Evolutionary conservation across 225 moss, liverwort and hornwort genomes (phyloP).

Genomic region (Sphagnum tenellum): DNA sequence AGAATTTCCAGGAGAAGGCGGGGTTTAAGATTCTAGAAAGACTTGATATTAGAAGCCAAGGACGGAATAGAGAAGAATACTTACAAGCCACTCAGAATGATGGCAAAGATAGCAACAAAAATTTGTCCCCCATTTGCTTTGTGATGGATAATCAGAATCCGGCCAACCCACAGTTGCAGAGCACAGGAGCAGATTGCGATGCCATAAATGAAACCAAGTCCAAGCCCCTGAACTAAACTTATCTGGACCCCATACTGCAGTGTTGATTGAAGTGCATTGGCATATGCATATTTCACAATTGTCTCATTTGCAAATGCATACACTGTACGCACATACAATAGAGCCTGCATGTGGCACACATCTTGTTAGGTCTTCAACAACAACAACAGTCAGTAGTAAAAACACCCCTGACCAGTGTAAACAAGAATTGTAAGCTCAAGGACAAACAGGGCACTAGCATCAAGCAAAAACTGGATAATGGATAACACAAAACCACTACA

Average conservation of each 20-base stretch:
- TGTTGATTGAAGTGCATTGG: conserved; percentile 72
- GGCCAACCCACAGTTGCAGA: conserved; percentile 73
- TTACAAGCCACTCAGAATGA: conserved; percentile 83
- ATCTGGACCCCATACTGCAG: conserved; percentile 75
- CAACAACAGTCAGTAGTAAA: too few relatives aligned
- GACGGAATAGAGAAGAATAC: conserved; percentile 8
- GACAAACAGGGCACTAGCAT: too few relatives aligned
- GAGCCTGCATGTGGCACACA: conserved; percentile 36
- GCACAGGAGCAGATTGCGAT: conserved; percentile 79
- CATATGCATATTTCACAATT: conserved; percentile 76
- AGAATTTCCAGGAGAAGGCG: too few relatives aligned
- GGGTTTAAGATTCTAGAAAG: too few relatives aligned
- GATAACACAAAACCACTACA: too few relatives aligned
- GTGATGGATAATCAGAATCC: conserved; percentile 37
- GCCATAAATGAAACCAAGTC: conserved; percentile 76
- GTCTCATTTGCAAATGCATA: conserved; percentile 88
- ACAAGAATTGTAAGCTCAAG: too few relatives aligned
- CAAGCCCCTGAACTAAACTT: conserved; percentile 78
- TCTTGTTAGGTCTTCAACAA: too few relatives aligned
- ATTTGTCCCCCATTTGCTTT: conserved; percentile 58
- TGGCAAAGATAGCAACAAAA: conserved; percentile 65
- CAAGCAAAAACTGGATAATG: too few relatives aligned
- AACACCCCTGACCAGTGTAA: too few relatives aligned
- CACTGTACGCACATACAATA: conserved; percentile 56
- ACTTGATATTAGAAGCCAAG: too few relatives aligned